Conservation (phyloP, 2,329 filamentous ascomycete species). For the Claviceps sorghi region DNA sequence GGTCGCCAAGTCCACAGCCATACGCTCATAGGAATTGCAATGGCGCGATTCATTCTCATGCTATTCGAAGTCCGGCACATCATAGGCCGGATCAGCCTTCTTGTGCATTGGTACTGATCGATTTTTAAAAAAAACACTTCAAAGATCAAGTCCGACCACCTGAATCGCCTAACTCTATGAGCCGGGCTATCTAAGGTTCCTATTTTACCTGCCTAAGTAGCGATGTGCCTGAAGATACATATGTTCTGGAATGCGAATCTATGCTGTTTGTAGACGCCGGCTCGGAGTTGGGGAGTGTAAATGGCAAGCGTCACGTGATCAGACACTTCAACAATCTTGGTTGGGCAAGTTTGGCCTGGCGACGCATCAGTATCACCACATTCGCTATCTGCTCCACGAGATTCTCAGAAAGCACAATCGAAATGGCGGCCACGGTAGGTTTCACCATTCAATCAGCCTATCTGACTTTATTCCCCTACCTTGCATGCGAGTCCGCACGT, state of each 20-base stretch:
- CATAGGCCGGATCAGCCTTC: neutral
- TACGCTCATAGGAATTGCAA: neutral
- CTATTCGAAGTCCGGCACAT: neutral
- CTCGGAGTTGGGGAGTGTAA: neutral
- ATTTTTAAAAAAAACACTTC: neutral
- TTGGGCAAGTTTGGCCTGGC: slow-evolving; percentile 29
- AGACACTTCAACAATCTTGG: slow-evolving; percentile 14
- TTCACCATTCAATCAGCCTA: neutral
- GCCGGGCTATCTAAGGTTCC: neutral
- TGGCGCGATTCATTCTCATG: neutral
- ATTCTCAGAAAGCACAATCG: slow-evolving; percentile 34
- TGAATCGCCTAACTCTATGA: neutral
- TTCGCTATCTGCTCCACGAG: slow-evolving; percentile 34
- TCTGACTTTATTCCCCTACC: neutral
- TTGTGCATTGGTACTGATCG: neutral
- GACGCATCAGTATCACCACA: slow-evolving; percentile 31
- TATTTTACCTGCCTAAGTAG: neutral
- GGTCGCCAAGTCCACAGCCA: neutral
- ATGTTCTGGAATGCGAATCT: neutral
- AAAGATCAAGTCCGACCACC: neutral
- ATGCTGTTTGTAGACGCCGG: neutral
- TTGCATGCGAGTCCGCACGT: neutral
- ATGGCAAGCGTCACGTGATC: slow-evolving; percentile 19
- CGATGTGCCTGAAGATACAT: too few species aligned
- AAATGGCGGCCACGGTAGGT: slow-evolving; percentile 55